phyloP scores from a whole-genome alignment of 768 basidiomycete species.

The Phanerodontia chrysosporium region DNA sequence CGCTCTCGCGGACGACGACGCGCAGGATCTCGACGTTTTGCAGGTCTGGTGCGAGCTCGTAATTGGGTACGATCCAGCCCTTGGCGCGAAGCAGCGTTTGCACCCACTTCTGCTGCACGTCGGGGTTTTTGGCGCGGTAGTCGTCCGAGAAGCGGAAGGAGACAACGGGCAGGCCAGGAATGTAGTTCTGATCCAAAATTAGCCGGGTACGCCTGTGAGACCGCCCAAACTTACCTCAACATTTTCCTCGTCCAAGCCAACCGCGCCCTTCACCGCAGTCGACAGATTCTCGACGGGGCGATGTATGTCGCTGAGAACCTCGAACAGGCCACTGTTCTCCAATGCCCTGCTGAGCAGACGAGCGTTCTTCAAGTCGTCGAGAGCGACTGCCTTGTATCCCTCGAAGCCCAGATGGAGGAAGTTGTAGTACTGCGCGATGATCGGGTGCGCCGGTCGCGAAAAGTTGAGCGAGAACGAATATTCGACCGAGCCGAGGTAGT shows the following conservation, averaged over 20 bases:
- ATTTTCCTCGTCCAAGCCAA: conserved; percentile 45
- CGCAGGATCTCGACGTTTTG: conserved; percentile 54
- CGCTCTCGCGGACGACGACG: conserved; percentile 55
- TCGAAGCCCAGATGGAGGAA: conserved; percentile 58
- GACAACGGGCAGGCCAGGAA: conserved; percentile 49
- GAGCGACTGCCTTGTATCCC: conserved; percentile 44
- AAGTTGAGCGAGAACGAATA: conserved; percentile 72
- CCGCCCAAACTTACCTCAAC: conserved; percentile 52
- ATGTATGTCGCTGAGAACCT: conserved; percentile 55
- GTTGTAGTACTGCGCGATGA: conserved; percentile 61
- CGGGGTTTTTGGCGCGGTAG: conserved; percentile 48
- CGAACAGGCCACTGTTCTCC: conserved; percentile 50
- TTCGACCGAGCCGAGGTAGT: conserved; percentile 54
- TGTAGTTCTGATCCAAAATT: conserved; percentile 40
- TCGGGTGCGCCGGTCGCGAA: conserved; percentile 57
- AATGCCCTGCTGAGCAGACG: conserved; percentile 62
- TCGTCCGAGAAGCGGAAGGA: conserved; percentile 52
- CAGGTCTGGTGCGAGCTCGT: conserved; percentile 51
- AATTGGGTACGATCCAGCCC: conserved; percentile 60
- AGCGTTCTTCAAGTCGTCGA: conserved; percentile 53
- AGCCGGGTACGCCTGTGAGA: neutral
- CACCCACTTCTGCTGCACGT: conserved; percentile 56
- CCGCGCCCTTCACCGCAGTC: conserved; percentile 28
- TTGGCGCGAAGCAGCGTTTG: conserved; percentile 45
- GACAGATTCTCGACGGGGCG: conserved; percentile 27